Conservation (phyloP, 305 asterid genomes). For the Rubia peregrina region DNA sequence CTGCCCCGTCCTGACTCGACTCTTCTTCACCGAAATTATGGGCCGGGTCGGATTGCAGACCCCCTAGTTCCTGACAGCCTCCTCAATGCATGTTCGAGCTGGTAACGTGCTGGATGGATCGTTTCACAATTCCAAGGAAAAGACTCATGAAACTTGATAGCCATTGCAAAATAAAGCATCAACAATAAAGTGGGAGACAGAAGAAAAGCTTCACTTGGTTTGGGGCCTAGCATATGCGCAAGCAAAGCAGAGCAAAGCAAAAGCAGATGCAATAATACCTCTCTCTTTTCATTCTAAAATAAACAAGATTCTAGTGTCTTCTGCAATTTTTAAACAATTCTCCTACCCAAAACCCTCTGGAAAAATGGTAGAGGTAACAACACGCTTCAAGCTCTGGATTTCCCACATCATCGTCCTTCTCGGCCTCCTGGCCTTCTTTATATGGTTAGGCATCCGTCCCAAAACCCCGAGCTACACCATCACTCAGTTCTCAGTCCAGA, state of each 20-base stretch:
- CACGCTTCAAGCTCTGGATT: slow-evolving; percentile 8
- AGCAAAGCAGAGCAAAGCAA: background rate
- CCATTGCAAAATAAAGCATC: background rate
- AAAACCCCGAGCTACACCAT: slow-evolving; percentile 15
- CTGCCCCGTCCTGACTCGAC: too few relatives aligned
- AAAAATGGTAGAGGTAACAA: slow-evolving; percentile 4
- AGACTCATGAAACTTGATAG: background rate
- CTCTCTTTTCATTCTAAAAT: background rate
- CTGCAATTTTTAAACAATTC: background rate
- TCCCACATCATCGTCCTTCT: slow-evolving; percentile 1
- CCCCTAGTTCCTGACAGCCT: background rate
- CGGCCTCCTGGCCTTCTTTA: slow-evolving; percentile 13
- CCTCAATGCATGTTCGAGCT: background rate
- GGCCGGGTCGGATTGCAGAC: too few relatives aligned
- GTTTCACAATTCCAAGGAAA: background rate
- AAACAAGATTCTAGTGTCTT: slow-evolving; percentile 6
- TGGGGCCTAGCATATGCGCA: background rate
- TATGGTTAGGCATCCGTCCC: slow-evolving; percentile 19
- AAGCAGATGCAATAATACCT: background rate
- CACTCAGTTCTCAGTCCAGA: slow-evolving; percentile 13
- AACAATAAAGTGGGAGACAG: background rate
- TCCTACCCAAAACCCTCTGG: background rate
- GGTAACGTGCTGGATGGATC: too few relatives aligned
- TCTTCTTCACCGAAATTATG: too few relatives aligned
- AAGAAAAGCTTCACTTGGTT: slow-evolving; percentile 14